phyloP scores from a whole-genome alignment of 164 flowering plant species.

The Kingdonia uniflora region DNA sequence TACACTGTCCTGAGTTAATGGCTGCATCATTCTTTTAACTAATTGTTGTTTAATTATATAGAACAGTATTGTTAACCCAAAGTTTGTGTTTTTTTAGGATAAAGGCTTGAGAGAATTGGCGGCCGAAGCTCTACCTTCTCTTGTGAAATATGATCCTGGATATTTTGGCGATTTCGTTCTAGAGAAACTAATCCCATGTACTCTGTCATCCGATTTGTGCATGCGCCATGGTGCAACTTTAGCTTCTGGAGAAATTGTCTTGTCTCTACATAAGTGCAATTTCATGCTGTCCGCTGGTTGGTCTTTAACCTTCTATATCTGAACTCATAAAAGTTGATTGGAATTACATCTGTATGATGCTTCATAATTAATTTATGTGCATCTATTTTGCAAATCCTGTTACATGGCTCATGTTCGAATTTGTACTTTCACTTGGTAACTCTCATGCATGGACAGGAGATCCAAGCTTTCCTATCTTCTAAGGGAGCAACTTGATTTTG shows the following conservation, averaged over 20 bases:
- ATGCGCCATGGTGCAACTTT: conserved; percentile 95
- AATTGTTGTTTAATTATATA: too few species aligned
- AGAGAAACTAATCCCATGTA: conserved; percentile 66
- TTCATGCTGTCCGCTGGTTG: conserved; percentile 52
- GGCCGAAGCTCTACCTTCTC: conserved; percentile 67
- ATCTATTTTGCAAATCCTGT: too few species aligned
- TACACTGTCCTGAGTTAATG: too few species aligned
- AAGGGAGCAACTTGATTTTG: too few species aligned
- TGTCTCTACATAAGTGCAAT: conserved; percentile 53
- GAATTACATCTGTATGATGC: too few species aligned
- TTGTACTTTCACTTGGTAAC: too few species aligned
- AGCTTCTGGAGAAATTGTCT: conserved; percentile 79
- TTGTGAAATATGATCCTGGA: conserved; percentile 74
- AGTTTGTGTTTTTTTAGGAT: conserved; percentile 68
- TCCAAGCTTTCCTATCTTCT: too few species aligned
- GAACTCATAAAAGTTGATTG: neutral
- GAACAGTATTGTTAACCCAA: too few species aligned
- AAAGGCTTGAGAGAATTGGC: conserved; percentile 93
- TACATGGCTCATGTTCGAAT: too few species aligned
- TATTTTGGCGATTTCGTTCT: conserved; percentile 56
- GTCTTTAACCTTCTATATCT: conserved; percentile 15
- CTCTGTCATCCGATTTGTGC: conserved; percentile 87
- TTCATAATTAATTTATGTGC: too few species aligned
- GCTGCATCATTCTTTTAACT: too few species aligned
- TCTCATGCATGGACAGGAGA: too few species aligned